Evolutionary conservation across 1,284 basidiomycete genomes (phyloP).

Genomic region (Porodaedalea pini): DNA sequence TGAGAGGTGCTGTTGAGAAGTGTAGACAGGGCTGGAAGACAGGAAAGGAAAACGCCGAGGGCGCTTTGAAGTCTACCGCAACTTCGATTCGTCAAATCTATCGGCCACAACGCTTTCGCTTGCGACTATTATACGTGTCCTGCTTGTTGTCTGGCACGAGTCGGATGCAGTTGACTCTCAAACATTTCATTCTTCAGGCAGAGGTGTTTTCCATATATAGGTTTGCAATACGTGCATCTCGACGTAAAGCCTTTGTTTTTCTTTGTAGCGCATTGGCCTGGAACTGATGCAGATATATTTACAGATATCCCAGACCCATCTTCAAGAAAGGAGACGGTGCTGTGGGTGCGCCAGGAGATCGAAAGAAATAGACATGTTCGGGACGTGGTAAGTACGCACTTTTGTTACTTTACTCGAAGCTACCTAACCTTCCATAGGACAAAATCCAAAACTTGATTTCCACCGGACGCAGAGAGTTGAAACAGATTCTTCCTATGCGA

Average conservation of each 20-base stretch:
- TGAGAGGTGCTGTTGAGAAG: not conserved
- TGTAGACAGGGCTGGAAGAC: not conserved
- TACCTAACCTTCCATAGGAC: conserved; percentile 3
- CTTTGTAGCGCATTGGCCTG: not conserved
- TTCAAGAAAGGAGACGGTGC: conserved; percentile 60
- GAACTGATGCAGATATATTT: conserved; percentile 3
- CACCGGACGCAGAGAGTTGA: conserved; percentile 14
- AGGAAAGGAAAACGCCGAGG: conserved; percentile 5
- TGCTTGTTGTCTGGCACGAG: no score
- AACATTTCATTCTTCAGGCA: conserved; percentile 69
- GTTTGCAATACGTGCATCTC: conserved; percentile 59
- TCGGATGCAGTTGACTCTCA: conserved; percentile 49
- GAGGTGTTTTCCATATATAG: conserved; percentile 62
- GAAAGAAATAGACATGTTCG: conserved; percentile 55
- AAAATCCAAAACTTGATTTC: conserved; percentile 16
- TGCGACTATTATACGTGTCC: no score
- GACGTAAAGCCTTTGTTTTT: conserved; percentile 41
- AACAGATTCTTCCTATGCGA: conserved; percentile 15
- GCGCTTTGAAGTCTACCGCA: no score
- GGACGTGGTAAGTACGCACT: conserved; percentile 45
- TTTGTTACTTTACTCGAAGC: not conserved
- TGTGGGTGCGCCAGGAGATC: conserved; percentile 71
- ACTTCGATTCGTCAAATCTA: no score
- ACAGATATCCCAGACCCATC: conserved; percentile 60
- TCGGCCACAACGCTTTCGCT: no score